Base-by-base conservation (phyloP, 2,329 filamentous ascomycete species). In the Xylaria sp. region DNA sequence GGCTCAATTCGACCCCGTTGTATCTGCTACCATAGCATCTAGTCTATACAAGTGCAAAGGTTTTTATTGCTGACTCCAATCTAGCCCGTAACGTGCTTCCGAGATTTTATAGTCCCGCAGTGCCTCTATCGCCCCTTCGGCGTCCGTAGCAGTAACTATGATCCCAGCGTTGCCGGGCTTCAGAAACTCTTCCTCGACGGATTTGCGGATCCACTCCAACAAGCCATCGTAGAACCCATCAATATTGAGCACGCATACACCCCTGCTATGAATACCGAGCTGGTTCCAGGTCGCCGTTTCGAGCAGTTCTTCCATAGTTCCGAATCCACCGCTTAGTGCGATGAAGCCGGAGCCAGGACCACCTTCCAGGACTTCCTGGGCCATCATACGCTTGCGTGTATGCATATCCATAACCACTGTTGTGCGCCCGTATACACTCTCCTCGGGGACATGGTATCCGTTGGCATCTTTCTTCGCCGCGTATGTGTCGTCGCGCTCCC, bases 401-500 rank as follows among this genome's bases (percentile, higher is more conserved):
- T 99, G 96, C 96, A 99, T 99, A 78, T 97, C 94, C 73, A 89
- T 86, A 31, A 98, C 96, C 9, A 97, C 89, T 0, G 94, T 97
- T 13, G 94, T 97, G 49, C 86, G 84, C 10, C 96, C 96, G 77
- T 93, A 99, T 4, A 89, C 79, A 4, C 81, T 75, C 76, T 89
- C 85, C 66, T 90, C 87, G 55, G 91, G 89, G 9, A 91, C 81
- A 11, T 86, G 81, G 59, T 89, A 84, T 71, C 86, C 85, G 58
- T 81, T 80, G 66, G 79, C 76, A 57, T 78, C 76, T 73, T 80
- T 80, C 62, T 79, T 73, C 17, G 76, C 82, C 73, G 77, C 81
- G 73, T 88, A 87, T 15, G 82, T 85, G 63, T 85, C 83, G 75
- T 90, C 86, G 62, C 88, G 90, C 81, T 97, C 94, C 78, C 90